Base-by-base conservation (phyloP, 768 basidiomycete species). In the Collybia mongolica region DNA sequence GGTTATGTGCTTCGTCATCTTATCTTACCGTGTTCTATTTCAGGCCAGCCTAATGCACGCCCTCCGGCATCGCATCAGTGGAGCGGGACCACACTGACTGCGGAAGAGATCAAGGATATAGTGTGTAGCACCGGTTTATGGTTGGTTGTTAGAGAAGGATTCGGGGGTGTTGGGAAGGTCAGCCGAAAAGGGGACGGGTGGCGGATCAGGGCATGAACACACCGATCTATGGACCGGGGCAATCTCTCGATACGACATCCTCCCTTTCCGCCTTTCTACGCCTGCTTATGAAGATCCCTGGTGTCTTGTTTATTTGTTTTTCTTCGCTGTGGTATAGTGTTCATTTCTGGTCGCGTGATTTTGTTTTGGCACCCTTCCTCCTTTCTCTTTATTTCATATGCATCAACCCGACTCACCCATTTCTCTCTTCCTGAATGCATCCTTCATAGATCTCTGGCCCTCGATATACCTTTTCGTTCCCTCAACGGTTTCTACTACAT, bases 21-120 rank as follows among this genome's bases (percentile, higher is more conserved):
- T 24, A 38, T 18, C 37, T 41, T 12, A 46, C 29, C 32, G 24
- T 19, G 26, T 20, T 36, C 17, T 43, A 29, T 22, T 45, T 8
- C 37, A 54, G 54, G 51, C 22, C 45, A 44, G n/a, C 50, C 51
- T 20, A 24, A 29, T 38, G 15, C 39, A 9, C 53, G 48, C 14
- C 46, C 48, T 2, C 20, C 48, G 7, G 18, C 23, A 14, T 29
- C 52, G n/a, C 32, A 26, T 26, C 62, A 66, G 20, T 61, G 50
- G 50, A 48, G 41, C 32, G 84, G 82, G 23, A 66, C 91, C 37
- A 69, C 82, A 26, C 68, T 98, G 44, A 90, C 83, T 1, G 92
- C 91, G 40, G 94, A 96, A 70, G 92, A 95, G 67, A 86, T 97
- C 68, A 95, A 97, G 70, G 95, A 98, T 69, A 77, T 91, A 15